Conservation (phyloP, 1,139 yeast genomes). For the Eremothecium cymbalariae region DNA sequence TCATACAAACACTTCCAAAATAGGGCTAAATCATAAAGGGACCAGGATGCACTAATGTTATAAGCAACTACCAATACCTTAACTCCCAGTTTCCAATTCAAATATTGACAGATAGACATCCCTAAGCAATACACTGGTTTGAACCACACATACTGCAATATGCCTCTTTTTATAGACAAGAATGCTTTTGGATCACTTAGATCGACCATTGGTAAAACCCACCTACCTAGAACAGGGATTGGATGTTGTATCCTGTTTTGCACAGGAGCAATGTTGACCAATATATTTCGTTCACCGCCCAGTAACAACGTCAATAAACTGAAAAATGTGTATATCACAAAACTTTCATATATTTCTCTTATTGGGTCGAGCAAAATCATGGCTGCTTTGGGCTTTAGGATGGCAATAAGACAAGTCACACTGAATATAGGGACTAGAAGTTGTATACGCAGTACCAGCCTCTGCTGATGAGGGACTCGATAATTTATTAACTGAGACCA, state of each 20-base stretch:
- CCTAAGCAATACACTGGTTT: conserved; percentile 69
- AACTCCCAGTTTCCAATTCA: conserved; percentile 32
- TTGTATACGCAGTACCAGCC: conserved; percentile 76
- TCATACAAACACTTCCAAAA: conserved; percentile 83
- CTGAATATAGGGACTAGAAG: conserved; percentile 49
- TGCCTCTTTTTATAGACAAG: conserved; percentile 70
- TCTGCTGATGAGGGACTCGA: conserved; percentile 81
- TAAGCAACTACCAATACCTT: conserved; percentile 49
- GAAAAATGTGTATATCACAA: conserved; percentile 89
- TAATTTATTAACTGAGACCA: conserved; percentile 56
- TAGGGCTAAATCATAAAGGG: conserved; percentile 76
- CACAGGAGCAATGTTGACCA: conserved; percentile 61
- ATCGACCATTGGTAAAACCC: conserved; percentile 52
- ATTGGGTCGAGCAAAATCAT: conserved; percentile 55
- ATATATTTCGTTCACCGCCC: conserved; percentile 86
- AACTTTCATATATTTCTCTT: conserved; percentile 89
- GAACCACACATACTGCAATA: conserved; percentile 90
- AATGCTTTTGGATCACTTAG: conserved; percentile 81
- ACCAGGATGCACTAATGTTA: conserved; percentile 70
- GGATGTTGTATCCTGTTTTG: conserved; percentile 70
- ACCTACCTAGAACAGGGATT: conserved; percentile 40
- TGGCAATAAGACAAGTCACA: conserved; percentile 49
- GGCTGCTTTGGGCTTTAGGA: conserved; percentile 36
- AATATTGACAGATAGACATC: conserved; percentile 44
- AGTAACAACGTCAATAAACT: conserved; percentile 70